Conservation (phyloP, 2,329 filamentous ascomycete species). For the Claviceps spartinae region DNA sequence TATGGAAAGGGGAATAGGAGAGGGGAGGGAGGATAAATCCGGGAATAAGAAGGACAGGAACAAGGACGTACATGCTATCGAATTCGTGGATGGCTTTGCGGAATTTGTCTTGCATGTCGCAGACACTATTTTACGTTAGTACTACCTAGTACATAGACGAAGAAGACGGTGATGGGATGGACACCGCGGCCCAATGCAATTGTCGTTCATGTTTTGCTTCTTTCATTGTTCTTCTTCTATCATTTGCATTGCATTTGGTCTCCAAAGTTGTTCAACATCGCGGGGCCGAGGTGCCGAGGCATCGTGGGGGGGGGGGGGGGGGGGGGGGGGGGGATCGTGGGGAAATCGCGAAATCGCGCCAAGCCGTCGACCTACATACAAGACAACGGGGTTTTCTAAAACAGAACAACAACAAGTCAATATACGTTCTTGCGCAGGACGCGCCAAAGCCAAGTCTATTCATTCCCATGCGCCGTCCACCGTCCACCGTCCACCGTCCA, state of each 20-base stretch:
- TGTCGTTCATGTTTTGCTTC: too few relatives aligned
- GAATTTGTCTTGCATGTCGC: constrained; percentile 93
- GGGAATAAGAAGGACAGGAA: not conserved
- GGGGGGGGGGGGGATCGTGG: too few relatives aligned
- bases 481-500: too few relatives aligned
- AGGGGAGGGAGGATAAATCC: not conserved
- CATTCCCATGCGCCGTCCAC: too few relatives aligned
- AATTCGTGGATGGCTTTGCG: constrained; percentile 72
- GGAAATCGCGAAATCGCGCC: too few relatives aligned
- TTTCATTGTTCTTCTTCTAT: too few relatives aligned
- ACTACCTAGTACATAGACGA: not conserved
- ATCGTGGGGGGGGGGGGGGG: not conserved
- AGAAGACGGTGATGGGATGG: not conserved
- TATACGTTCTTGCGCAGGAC: too few relatives aligned
- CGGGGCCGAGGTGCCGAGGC: not conserved
- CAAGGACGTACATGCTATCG: constrained; percentile 53
- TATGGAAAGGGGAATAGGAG: too few relatives aligned
- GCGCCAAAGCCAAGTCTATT: too few relatives aligned
- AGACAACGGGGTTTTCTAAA: constrained; percentile 34
- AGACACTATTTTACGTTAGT: constrained; percentile 47
- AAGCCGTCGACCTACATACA: constrained; percentile 24
- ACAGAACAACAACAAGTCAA: not conserved
- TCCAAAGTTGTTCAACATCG: too few relatives aligned
- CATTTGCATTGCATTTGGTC: too few relatives aligned
- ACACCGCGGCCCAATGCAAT: too few relatives aligned